Base-by-base conservation (phyloP, 257 asterid species). In the Petunia secreta region DNA sequence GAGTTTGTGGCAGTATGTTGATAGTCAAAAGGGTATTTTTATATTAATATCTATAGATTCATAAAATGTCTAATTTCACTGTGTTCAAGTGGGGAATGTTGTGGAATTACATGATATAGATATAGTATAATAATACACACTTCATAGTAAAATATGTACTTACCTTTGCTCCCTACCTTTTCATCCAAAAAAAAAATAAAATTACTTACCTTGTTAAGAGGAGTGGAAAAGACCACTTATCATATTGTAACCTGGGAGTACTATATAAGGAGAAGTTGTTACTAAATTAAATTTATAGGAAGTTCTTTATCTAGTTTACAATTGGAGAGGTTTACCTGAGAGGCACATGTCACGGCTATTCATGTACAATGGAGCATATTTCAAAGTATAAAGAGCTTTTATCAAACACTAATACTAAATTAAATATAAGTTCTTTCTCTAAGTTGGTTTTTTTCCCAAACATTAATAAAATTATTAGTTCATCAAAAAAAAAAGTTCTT, bases 91-190 rank as follows among this genome's bases (percentile, higher is more conserved):
- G n/a, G 75, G 39, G n/a, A 25, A 67, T 15, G 37, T 67, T 41
- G 75, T 50, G 15, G 39, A 43, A 15, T 67, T 43, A 50, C 62
- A 68, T 41, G 41, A 67, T 43, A 43, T 67, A 55, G 2, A 43
- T 52, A n/a, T 67, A 7, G 6, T 67, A 4, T 60, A 34, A 36
- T 73, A 46, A 10, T 73, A 50, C 1, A 6, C 50, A 50, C 50
- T 50, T 11, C 44, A 73, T 13, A 10, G 77, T 50, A 73, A 69
- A 71, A 34, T 50, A 73, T 50, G 13, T 73, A 50, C 78, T 43
- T n/a, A 16, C 75, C 55, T 67, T 8, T 25, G 25, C 25, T 25
- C 25, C 25, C 25, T 25, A 25, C 25, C 25, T 25, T 25, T 25
- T 25, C 25, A 25, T 25, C 25, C 25, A 25, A 25, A 25, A 25